A percentile compares a stretch with the other conserved stretches of the same genome.
phyloP scores from a whole-genome alignment of 352 stramenopile species.

The Pythium myriotylum region DNA sequence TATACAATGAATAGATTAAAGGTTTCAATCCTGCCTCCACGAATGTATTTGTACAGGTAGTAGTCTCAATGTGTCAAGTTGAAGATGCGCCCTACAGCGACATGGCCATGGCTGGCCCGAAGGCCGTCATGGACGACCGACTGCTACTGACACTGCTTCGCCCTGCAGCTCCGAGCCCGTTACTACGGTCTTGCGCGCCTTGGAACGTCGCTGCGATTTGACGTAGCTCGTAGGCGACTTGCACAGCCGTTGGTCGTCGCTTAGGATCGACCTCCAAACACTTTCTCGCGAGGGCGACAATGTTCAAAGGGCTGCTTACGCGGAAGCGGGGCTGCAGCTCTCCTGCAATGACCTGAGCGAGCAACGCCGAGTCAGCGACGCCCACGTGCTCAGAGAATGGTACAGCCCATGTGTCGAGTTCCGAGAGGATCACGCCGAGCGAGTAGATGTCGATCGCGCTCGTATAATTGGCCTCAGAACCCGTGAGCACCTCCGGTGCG shows the following conservation, averaged over 20 bases:
- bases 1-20: no score
- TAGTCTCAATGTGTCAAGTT: no score
- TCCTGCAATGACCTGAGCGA: conserved; percentile 38
- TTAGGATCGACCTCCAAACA: conserved; percentile 39
- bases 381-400: conserved; percentile 41
- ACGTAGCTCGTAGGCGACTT: conserved; percentile 43
- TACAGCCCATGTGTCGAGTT: conserved; percentile 49
- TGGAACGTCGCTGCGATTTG: conserved; percentile 16
- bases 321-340: conserved; percentile 36
- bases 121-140: conserved; percentile 1
- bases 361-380: conserved; percentile 41
- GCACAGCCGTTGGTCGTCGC: conserved; percentile 37
- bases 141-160: conserved; percentile 3
- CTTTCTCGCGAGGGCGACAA: conserved; percentile 40
- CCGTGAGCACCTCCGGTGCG: conserved; percentile 62
- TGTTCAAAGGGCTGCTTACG: conserved; percentile 15
- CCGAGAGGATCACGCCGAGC: conserved; percentile 53
- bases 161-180: background rate
- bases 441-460: conserved; percentile 60
- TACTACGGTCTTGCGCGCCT: background rate
- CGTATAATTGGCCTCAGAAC: conserved; percentile 44
- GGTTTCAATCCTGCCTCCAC: no score
- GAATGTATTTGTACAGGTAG: no score
- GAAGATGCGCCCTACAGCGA: conserved; percentile 2
- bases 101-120: conserved; percentile 9